Evolutionary conservation across 306 rosid species (phyloP), one percentile per base, ranked within the genome.

Genomic region (Boehmeria nivea): DNA sequence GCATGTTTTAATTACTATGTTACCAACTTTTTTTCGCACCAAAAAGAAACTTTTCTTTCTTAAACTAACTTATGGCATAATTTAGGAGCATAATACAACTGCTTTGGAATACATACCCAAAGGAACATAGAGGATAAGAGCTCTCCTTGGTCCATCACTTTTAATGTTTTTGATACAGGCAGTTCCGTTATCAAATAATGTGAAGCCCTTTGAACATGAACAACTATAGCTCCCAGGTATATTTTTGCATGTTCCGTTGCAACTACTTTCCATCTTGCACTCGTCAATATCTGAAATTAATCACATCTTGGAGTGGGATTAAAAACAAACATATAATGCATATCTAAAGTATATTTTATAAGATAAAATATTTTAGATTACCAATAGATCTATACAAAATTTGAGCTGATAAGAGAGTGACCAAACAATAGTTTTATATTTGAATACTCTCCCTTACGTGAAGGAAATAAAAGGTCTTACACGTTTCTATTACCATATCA

Each of bases 251-350:
- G n/a, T 61, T 10, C 39, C 47, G 17, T 36, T 37, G 1, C 12
- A 4, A 20, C 66, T 28, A 14, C 14, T 18, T 23, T 24, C 23
- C 6, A 21, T 2, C 12, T 48, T 24, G 57, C 57, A 61, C 26
- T 61, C 66, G 6, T 61, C 26, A 38, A 50, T 37, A 37, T 61
- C 66, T 61, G 58, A 61, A 14, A 10, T 3, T 40, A 54, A 6
- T 0, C 12, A 20, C 22, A 47, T 18, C 10, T 47, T 10, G 12
- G n/a, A n/a, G n/a, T n/a, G n/a, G n/a, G n/a, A n/a, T n/a, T n/a
- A n/a, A n/a, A n/a, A n/a, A n/a, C 37, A 51, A 14, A 0, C 6
- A n/a, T 47, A 19, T 18, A 6, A n/a, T 9, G n/a, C n/a, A n/a
- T 17, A 2, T 17, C 2, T 20, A 12, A 23, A 47, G 12, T 47